These are phyloP conservation scores for Boechera stricta DNA, from an alignment of 345 rosid genomes.

Conservation along the genomic window DNA sequence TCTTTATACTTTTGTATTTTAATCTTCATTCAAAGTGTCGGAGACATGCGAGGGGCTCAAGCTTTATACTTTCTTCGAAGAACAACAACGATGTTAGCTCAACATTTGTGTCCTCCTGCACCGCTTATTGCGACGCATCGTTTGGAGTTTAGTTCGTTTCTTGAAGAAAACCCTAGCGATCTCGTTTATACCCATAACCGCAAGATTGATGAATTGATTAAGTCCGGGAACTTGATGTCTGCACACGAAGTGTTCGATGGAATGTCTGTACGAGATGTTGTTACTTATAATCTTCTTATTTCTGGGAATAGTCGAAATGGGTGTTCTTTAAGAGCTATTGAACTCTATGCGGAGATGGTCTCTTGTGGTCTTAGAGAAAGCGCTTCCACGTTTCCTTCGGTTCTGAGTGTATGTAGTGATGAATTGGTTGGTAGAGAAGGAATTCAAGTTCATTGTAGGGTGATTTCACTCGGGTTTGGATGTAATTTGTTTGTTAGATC, in stretches of 20 bases:
- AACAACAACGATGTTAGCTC: slow-evolving; percentile 47
- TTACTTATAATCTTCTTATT: slow-evolving; percentile 68
- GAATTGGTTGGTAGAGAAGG: slow-evolving; percentile 57
- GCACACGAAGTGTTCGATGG: slow-evolving; percentile 62
- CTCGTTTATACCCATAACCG: slow-evolving; percentile 52
- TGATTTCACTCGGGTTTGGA: slow-evolving; percentile 58
- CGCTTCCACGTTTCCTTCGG: slow-evolving; percentile 69
- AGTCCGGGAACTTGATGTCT: slow-evolving; percentile 50
- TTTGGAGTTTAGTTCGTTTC: slow-evolving; percentile 44
- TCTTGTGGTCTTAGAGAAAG: slow-evolving; percentile 63
- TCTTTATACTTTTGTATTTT: background rate
- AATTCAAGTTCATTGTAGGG: slow-evolving; percentile 74
- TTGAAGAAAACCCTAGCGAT: slow-evolving; percentile 41
- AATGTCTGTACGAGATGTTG: slow-evolving; percentile 64
- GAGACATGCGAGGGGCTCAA: slow-evolving; percentile 51
- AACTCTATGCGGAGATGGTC: slow-evolving; percentile 60
- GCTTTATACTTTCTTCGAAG: slow-evolving; percentile 44
- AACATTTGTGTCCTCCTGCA: slow-evolving; percentile 31
- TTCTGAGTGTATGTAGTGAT: slow-evolving; percentile 62
- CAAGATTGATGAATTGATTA: slow-evolving; percentile 48
- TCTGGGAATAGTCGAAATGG: slow-evolving; percentile 62
- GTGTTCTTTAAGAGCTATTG: slow-evolving; percentile 45
- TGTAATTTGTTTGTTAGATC: slow-evolving; percentile 62
- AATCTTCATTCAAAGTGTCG: slow-evolving; percentile 16
- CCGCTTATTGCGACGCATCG: slow-evolving; percentile 22